Evolutionary conservation across 345 rosid species (phyloP), one percentile per base, ranked within the genome.

Genomic region (Syzygium aqueum): DNA sequence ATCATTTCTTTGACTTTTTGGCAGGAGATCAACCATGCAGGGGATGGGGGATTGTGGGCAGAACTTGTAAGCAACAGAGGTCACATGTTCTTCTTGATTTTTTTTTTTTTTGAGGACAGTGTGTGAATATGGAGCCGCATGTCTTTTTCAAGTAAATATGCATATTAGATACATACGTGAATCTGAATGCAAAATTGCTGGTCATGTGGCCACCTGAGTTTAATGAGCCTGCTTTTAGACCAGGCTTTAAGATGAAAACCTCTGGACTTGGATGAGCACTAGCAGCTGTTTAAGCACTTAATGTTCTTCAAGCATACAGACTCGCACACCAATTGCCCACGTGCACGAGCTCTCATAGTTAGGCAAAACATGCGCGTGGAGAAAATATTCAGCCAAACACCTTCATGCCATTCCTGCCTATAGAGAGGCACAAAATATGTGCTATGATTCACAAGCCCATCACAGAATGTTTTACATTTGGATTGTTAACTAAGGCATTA

Each of bases 1-100:
- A 85, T 53, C 53, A 50, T 28, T 63, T 43, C 59, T 82, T 50
- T 86, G 17, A 30, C 63, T 86, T 88, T 85, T 85, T 87, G 90
- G 87, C 95, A 97, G 99, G 99, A 97, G 94, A 97, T 97, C 89
- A 96, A 96, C 91, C 99, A 96, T 91, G 99, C 99, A n/a, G 99
- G 99, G 85, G 94, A 98, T 49, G 99, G 99, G 92, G 99, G 99
- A 57, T 86, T 96, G 88, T 96, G 99, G 99, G 96, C 94, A 22
- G 99, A 97, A 91, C 99, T 97, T 88, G 96, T 95, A 67, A 94
- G 91, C 93, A 97, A 97, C 91, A 89, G 95, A 92, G 99, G 99
- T 97, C 91, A 88, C 86, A 86, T 88, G 11, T 63, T 78, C 88
- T 86, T 84, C 61, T 63, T 51, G 28, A 85, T 50, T 54, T 86